Evolutionary conservation across 305 asterid species (phyloP).

Genomic region (Fraxinus sp.): DNA sequence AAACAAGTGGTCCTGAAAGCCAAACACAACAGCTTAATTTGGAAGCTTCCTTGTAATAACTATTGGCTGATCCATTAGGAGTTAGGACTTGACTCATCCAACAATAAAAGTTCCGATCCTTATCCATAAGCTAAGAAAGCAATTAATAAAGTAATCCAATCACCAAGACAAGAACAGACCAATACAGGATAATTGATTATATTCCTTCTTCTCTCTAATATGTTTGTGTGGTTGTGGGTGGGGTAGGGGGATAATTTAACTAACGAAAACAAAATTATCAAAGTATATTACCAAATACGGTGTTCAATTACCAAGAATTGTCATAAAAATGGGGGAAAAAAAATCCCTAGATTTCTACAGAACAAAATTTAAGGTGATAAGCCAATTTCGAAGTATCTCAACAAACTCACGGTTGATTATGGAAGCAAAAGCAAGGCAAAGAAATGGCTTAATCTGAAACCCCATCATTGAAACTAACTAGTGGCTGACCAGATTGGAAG

Average conservation of each 20-base stretch:
- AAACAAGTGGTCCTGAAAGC: not conserved
- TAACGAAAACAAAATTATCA: not conserved
- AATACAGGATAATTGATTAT: not conserved
- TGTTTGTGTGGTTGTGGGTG: not conserved
- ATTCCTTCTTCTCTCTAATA: not conserved
- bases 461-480: not conserved
- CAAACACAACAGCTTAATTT: not conserved
- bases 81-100: not conserved
- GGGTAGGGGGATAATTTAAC: not conserved
- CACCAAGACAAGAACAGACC: not conserved
- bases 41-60: not conserved
- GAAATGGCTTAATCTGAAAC: not conserved
- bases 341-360: not conserved
- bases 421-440: not conserved
- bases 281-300: not conserved
- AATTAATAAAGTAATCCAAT: not conserved
- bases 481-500: not conserved
- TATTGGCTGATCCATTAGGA: not conserved
- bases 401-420: not conserved
- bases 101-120: not conserved
- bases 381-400: not conserved
- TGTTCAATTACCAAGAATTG: not conserved
- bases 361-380: not conserved
- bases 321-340: not conserved
- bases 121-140: not conserved